A percentile compares a stretch with the other conserved stretches of the same genome.
These are phyloP conservation scores for Fusarium domesticum DNA, from an alignment of 2,329 filamentous ascomycete species.

Conservation along the genomic window DNA sequence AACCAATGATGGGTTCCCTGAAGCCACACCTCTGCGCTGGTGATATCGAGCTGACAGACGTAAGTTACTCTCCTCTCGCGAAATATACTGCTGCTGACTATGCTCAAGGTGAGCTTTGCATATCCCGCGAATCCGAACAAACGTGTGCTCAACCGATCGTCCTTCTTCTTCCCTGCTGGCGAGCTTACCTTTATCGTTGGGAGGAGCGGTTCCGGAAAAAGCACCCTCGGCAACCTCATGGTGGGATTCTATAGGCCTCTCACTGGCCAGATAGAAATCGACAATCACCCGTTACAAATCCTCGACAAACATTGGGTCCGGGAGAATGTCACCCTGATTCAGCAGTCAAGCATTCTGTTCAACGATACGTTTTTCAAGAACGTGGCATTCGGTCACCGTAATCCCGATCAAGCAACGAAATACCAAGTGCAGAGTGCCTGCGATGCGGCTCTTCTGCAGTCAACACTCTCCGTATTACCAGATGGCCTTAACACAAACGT, in stretches of 20 bases:
- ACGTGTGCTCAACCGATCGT: slow-evolving; percentile 57
- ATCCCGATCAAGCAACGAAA: slow-evolving; percentile 47
- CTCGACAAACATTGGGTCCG: slow-evolving; percentile 72
- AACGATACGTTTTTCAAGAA: slow-evolving; percentile 77
- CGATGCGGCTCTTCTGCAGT: slow-evolving; percentile 64
- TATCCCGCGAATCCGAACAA: slow-evolving; percentile 70
- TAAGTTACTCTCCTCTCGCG: slow-evolving; percentile 37
- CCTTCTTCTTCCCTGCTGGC: slow-evolving; percentile 68
- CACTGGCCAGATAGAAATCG: slow-evolving; percentile 65
- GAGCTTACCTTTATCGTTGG: slow-evolving; percentile 80
- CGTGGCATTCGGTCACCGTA: slow-evolving; percentile 65
- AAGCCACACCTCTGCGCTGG: slow-evolving; percentile 54
- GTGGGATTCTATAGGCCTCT: slow-evolving; percentile 71
- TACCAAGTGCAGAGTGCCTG: slow-evolving; percentile 60
- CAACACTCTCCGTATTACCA: slow-evolving; percentile 64
- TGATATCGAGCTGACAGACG: slow-evolving; percentile 66
- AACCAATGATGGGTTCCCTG: slow-evolving; percentile 5
- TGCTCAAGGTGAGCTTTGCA: slow-evolving; percentile 67
- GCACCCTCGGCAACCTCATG: slow-evolving; percentile 78
- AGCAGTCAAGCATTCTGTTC: slow-evolving; percentile 80
- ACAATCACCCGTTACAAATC: slow-evolving; percentile 58
- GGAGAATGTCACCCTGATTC: slow-evolving; percentile 73
- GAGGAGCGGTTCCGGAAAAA: slow-evolving; percentile 87
- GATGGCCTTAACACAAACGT: slow-evolving; percentile 69
- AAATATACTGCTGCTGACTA: slow-evolving; percentile 11